Evolutionary conservation across 2,329 filamentous ascomycete species (phyloP).

Genomic region (Lachnellula occidentalis): DNA sequence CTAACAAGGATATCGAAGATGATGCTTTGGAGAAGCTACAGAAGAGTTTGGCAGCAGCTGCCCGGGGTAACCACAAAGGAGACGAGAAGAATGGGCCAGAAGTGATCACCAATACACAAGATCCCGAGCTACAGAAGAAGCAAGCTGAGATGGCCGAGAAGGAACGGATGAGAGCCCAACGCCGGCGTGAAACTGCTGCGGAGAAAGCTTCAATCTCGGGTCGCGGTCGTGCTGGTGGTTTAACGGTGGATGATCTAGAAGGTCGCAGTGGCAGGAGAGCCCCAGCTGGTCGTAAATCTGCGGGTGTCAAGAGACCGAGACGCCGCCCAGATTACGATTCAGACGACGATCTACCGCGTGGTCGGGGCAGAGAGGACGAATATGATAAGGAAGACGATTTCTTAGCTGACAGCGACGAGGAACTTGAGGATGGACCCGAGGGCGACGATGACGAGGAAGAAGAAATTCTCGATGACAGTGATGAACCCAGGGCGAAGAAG

Average conservation of each 20-base stretch:
- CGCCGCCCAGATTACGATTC: constrained; percentile 66
- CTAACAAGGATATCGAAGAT: constrained; percentile 63
- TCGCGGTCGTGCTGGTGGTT: constrained; percentile 47
- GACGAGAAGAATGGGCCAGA: constrained; percentile 54
- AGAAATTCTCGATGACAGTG: constrained; percentile 39
- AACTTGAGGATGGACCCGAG: constrained; percentile 52
- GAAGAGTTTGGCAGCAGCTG: constrained; percentile 59
- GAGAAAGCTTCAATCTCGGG: constrained; percentile 40
- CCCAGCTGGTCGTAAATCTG: constrained; percentile 48
- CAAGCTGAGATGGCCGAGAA: constrained; percentile 70
- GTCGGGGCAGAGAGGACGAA: constrained; percentile 57
- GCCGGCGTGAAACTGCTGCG: constrained; percentile 62
- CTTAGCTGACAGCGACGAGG: constrained; percentile 69
- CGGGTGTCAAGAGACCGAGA: constrained; percentile 47
- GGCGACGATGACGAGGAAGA: constrained; percentile 45
- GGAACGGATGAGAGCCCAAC: constrained; percentile 61
- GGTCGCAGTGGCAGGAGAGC: constrained; percentile 46
- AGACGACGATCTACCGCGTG: constrained; percentile 63
- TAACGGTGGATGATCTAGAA: constrained; percentile 67
- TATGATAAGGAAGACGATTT: constrained; percentile 80
- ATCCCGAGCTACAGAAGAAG: constrained; percentile 70
- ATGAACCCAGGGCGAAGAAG: constrained; percentile 29
- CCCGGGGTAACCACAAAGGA: constrained; percentile 46
- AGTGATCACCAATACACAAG: constrained; percentile 64
- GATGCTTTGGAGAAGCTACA: constrained; percentile 65